Percentiles rank a stretch among this genome's conserved stretches.
Conservation (phyloP, 176 grass and related monocot genomes). For the Aegilops longissima region DNA sequence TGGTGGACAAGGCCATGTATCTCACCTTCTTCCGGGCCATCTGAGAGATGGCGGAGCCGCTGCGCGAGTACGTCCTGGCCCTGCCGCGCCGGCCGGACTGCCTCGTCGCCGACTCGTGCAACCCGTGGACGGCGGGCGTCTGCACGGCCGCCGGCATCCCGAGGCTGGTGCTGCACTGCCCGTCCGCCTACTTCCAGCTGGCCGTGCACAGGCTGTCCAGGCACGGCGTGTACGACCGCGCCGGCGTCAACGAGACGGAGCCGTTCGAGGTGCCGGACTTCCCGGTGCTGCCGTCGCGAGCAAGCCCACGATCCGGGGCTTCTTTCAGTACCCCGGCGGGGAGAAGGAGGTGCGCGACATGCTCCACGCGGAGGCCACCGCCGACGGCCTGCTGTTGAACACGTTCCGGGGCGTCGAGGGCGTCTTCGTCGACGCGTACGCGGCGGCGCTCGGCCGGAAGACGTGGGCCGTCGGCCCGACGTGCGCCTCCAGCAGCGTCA, state of each 20-base stretch:
- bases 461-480: constrained; percentile 46
- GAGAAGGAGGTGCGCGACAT: background rate
- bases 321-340: constrained; percentile 22
- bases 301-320: constrained; percentile 15
- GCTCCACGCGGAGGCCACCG: constrained; percentile 22
- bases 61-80: constrained; percentile 30
- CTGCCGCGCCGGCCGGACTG: constrained; percentile 27
- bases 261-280: constrained; percentile 36
- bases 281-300: background rate
- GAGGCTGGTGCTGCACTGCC: constrained; percentile 18
- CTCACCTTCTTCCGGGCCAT: constrained; percentile 15
- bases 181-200: constrained; percentile 33
- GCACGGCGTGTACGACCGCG: constrained; percentile 33
- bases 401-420: constrained; percentile 41
- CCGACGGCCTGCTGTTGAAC: constrained; percentile 50
- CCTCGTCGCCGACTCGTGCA: constrained; percentile 25
- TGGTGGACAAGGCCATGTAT: background rate
- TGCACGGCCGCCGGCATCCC: background rate
- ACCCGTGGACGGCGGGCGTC: background rate
- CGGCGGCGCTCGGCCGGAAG: constrained; percentile 8
- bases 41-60: constrained; percentile 5
- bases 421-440: constrained; percentile 38
- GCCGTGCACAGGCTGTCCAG: background rate
- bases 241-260: constrained; percentile 14
- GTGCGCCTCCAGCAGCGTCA: background rate